These are phyloP conservation scores for Cladosporium sp. DNA, from an alignment of 2,329 filamentous ascomycete species.

Conservation along the genomic window DNA sequence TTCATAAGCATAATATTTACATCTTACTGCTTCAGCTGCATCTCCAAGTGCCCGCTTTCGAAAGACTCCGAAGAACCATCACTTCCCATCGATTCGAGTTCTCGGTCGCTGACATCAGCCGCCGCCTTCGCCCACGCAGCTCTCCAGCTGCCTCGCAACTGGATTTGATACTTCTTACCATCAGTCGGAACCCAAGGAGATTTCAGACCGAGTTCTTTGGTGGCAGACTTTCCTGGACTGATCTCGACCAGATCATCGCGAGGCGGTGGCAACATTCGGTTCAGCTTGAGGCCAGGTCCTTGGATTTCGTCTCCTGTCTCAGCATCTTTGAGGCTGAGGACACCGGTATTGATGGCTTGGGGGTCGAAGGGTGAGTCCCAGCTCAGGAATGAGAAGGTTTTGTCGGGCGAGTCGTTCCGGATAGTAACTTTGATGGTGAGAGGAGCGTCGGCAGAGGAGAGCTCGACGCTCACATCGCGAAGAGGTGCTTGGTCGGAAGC, in stretches of 20 bases:
- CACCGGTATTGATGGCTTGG: constrained; percentile 39
- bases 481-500: neutral
- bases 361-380: constrained; percentile 46
- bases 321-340: constrained; percentile 38
- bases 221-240: constrained; percentile 36
- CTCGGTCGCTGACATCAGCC: constrained; percentile 22
- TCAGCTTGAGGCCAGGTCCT: constrained; percentile 38
- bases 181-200: constrained; percentile 41
- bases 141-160: constrained; percentile 37
- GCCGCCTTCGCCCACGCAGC: constrained; percentile 36
- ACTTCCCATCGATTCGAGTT: constrained; percentile 25
- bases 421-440: constrained; percentile 38
- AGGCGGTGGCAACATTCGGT: constrained; percentile 40
- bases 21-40: constrained; percentile 19
- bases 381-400: constrained; percentile 40
- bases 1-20: neutral
- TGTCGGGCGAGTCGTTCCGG: constrained; percentile 37
- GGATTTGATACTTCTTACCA: constrained; percentile 40
- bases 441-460: constrained; percentile 10
- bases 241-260: constrained; percentile 40
- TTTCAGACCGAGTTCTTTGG: constrained; percentile 39
- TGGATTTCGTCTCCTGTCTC: constrained; percentile 33
- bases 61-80: constrained; percentile 20
- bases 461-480: constrained; percentile 5
- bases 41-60: constrained; percentile 19